Base-by-base conservation (phyloP, 1,284 basidiomycete species). In the Dichomitus squalens region DNA sequence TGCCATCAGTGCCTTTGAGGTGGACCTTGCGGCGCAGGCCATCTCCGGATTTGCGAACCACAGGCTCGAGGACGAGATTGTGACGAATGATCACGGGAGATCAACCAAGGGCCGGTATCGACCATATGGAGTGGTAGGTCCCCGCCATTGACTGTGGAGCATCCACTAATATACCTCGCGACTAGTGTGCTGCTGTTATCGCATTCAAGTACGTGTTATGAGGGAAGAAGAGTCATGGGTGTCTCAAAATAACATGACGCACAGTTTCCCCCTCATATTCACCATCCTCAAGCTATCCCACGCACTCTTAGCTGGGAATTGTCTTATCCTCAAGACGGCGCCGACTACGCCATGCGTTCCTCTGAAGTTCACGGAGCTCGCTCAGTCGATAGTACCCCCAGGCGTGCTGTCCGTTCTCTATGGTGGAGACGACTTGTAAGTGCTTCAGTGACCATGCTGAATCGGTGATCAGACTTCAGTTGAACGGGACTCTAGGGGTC, bases 201-300 rank as follows among this genome's bases (percentile, higher is more conserved):
- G 49, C 55, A 7, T 60, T 49, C 54, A 63, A 63, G 60, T 55
- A 29, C n/a, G n/a, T n/a, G n/a, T n/a, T n/a, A n/a, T n/a, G n/a
- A n/a, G n/a, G n/a, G n/a, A n/a, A n/a, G n/a, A n/a, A n/a, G n/a
- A n/a, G n/a, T 3, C 18, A 18, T 6, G 8, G 11, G 7, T 3
- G n/a, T n/a, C n/a, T n/a, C n/a, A n/a, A 2, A 21, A 18, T 4
- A 7, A 6, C n/a, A 33, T 20, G 14, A n/a, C 14, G 34, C 11
- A 1, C 48, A 63, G 59, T 35, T 58, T 50, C 31, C 78, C 76
- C 2, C 33, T 78, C 49, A 68, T 70, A 62, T 75, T 80, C 73
- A 71, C 75, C 67, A 58, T 76, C 48, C 82, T 80, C 79, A 83
- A 84, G 72, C 61, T 83, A 58, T 80, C 73, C n/a, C 82, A 83